phyloP scores from a whole-genome alignment of 768 basidiomycete species.

The Suillus ampliporus region DNA sequence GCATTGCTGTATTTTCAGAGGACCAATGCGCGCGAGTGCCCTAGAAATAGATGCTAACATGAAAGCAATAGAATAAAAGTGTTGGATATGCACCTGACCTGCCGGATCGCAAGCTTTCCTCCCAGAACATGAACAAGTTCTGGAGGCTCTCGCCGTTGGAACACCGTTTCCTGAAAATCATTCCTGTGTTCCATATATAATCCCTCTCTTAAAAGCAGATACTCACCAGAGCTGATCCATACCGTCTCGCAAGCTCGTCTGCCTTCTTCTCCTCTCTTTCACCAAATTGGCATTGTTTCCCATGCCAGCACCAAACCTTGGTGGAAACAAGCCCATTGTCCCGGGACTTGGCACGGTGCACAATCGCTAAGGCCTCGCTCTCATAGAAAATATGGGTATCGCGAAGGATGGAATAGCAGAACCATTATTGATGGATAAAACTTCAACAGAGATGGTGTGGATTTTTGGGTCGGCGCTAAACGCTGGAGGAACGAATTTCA shows the following conservation, averaged over 20 bases:
- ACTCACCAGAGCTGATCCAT: slow-evolving; percentile 68
- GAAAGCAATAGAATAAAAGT: slow-evolving; percentile 10
- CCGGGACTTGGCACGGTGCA: slow-evolving; percentile 71
- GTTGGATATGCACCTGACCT: slow-evolving; percentile 49
- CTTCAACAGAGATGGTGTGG: slow-evolving; percentile 75
- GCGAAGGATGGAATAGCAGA: slow-evolving; percentile 51
- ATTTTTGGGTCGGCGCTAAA: slow-evolving; percentile 41
- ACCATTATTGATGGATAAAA: slow-evolving; percentile 61
- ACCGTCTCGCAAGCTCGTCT: slow-evolving; percentile 73
- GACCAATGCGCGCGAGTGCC: slow-evolving; percentile 79
- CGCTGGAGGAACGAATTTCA: slow-evolving; percentile 35
- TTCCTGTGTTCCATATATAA: background rate
- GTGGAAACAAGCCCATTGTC: slow-evolving; percentile 70
- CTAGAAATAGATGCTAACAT: slow-evolving; percentile 39
- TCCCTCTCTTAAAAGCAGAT: background rate
- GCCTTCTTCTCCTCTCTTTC: slow-evolving; percentile 71
- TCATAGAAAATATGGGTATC: slow-evolving; percentile 72
- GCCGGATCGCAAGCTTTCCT: slow-evolving; percentile 73
- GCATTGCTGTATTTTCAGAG: slow-evolving; percentile 83
- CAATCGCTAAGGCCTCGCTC: slow-evolving; percentile 67
- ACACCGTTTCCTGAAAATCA: slow-evolving; percentile 41
- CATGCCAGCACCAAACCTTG: slow-evolving; percentile 79
- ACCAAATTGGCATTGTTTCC: slow-evolving; percentile 55
- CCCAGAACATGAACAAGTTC: slow-evolving; percentile 70
- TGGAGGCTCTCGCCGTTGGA: slow-evolving; percentile 67